Evolutionary conservation across 73 alveolate genomes (phyloP), one percentile per base, ranked within the genome.

Genomic region (Paramecium biaurelia): DNA sequence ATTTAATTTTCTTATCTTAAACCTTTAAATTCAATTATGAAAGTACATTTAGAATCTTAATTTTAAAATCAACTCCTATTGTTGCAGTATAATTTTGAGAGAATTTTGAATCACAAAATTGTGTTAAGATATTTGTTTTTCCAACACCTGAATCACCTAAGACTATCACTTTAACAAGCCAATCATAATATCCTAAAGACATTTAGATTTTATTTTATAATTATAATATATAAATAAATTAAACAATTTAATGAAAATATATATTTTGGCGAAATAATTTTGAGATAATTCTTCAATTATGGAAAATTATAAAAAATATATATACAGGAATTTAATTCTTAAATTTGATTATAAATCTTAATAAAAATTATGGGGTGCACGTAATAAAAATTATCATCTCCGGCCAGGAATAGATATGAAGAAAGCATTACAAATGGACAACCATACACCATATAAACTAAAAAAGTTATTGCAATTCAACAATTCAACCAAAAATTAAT

Each of bases 121-220:
- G 23, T 21, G 95, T 93, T 15, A 96, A 89, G 86, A 96, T 76
- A 85, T 97, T 94, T 23, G 98, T 96, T 58, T 95, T 96, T 28
- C 99, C 99, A 3, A 96, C 99, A 14, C 97, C 94, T 24, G 98
- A 92, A 85, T 94, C 98, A 5, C 99, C 99, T 37, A 96, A 92
- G 21, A 96, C 86, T n/a, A 53, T 18, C 30, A 18, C 68, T 53
- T 53, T 53, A 0, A 53, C 30, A 0, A 18, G 11, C 30, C 68
- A 53, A 53, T 53, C 26, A 53, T 53, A 53, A 53, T 53, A 53
- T 53, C 68, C 68, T 15, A 53, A 18, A 18, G 30, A 53, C 20
- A n/a, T 53, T 53, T 53, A 4, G 30, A 53, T 53, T 53, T 53
- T 53, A 6, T 53, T 18, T 53, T 53, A 53, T 53, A 4, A 18